Evolutionary conservation across 768 basidiomycete species (phyloP).

Genomic region (Tulasnella sp.): DNA sequence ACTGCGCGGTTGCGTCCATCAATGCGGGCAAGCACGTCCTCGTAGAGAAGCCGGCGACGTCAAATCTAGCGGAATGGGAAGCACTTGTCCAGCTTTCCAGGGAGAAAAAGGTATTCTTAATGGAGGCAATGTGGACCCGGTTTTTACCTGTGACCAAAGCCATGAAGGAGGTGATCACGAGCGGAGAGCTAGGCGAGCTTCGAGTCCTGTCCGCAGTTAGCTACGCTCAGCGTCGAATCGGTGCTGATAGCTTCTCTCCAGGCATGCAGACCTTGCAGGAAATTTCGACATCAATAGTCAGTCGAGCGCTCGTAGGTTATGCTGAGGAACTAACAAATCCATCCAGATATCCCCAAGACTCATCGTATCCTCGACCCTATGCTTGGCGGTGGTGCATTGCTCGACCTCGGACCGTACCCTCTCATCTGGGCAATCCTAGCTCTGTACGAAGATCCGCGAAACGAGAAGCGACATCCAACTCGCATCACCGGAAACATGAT

Average conservation of each 20-base stretch:
- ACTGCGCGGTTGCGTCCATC: slow-evolving; percentile 66
- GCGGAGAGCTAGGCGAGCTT: slow-evolving; percentile 57
- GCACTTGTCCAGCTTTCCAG: slow-evolving; percentile 66
- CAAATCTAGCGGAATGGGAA: slow-evolving; percentile 65
- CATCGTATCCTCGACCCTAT: slow-evolving; percentile 71
- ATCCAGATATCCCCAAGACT: slow-evolving; percentile 52
- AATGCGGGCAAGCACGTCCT: slow-evolving; percentile 77
- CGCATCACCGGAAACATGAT: slow-evolving; percentile 62
- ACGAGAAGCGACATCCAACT: slow-evolving; percentile 50
- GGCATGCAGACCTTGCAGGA: slow-evolving; percentile 66
- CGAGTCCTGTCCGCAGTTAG: slow-evolving; percentile 38
- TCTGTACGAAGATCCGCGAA: slow-evolving; percentile 72
- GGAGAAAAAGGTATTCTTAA: slow-evolving; percentile 73
- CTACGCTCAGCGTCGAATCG: not conserved
- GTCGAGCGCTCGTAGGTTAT: slow-evolving; percentile 24
- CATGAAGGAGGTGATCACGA: slow-evolving; percentile 54
- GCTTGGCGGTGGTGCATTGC: slow-evolving; percentile 73
- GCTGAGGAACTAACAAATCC: not conserved
- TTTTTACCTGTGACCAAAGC: slow-evolving; percentile 65
- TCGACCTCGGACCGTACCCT: slow-evolving; percentile 85
- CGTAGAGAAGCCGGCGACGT: slow-evolving; percentile 83
- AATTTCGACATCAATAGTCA: slow-evolving; percentile 60
- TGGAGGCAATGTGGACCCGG: slow-evolving; percentile 88
- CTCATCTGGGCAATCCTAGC: slow-evolving; percentile 73
- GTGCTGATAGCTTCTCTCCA: slow-evolving; percentile 7